A percentile compares a stretch with the other conserved stretches of the same genome.
Conservation (phyloP, 352 stramenopile species). For the Blastocystis sp. region DNA sequence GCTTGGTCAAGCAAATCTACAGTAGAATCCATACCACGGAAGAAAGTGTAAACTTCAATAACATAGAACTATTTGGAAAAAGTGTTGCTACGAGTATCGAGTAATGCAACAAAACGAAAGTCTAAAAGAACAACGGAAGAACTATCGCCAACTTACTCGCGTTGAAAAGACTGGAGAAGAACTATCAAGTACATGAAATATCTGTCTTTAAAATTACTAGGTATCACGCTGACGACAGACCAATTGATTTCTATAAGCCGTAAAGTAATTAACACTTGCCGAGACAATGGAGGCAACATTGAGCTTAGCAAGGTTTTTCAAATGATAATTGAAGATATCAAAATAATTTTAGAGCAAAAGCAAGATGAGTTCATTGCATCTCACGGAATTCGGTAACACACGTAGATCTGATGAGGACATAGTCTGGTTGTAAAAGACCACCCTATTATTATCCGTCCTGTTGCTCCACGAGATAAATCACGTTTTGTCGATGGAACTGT, state of each 20-base stretch:
- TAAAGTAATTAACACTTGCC: not conserved
- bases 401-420: not conserved
- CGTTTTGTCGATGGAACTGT: conserved; percentile 29
- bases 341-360: conserved; percentile 23
- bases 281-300: not conserved
- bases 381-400: not conserved
- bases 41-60: not conserved
- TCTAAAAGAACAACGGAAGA: conserved; percentile 20
- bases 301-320: not conserved
- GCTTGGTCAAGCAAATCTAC: not conserved
- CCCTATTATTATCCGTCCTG: conserved; percentile 6
- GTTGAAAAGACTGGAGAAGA: conserved; percentile 10
- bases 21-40: not conserved
- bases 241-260: not conserved
- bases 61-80: not conserved
- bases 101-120: not conserved
- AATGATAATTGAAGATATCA: not conserved
- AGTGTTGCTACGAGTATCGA: not conserved
- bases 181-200: not conserved
- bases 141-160: not conserved
- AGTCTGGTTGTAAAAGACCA: not conserved
- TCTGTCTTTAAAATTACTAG: not conserved
- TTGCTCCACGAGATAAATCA: conserved; percentile 15
- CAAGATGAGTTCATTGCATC: conserved; percentile 14
- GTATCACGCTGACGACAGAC: not conserved